Evolutionary conservation across 495 filamentous ascomycete species (phyloP).

Genomic region (Letharia columbiana): DNA sequence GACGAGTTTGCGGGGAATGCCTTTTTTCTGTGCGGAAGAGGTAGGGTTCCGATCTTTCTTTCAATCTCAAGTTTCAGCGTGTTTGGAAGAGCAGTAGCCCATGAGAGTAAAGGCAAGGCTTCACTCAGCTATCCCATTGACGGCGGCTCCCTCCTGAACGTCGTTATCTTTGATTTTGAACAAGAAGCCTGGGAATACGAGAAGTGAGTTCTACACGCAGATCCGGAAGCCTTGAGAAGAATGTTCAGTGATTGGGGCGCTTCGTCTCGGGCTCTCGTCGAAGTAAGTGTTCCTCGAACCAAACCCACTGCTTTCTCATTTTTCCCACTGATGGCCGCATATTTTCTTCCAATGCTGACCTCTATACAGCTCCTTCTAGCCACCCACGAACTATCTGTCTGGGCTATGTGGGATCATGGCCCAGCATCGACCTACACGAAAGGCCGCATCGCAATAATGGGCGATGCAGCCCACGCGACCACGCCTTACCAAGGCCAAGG

Average conservation of each 20-base stretch:
- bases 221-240: background rate
- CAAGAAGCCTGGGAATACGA: slow-evolving; percentile 13
- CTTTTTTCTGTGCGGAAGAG: slow-evolving; percentile 9
- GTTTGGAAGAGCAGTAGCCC: background rate
- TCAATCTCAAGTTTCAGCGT: background rate
- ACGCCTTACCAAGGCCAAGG: slow-evolving; percentile 34
- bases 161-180: slow-evolving; percentile 33
- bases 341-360: background rate
- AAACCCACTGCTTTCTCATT: background rate
- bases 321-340: background rate
- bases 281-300: background rate
- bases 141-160: slow-evolving; percentile 34
- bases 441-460: slow-evolving; percentile 34
- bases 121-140: slow-evolving; percentile 44
- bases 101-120: background rate
- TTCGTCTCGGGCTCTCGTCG: background rate
- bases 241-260: slow-evolving; percentile 6
- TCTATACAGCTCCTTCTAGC: background rate
- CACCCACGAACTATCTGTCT: background rate
- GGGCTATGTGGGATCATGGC: background rate
- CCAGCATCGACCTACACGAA: slow-evolving; percentile 23
- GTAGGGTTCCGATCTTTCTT: background rate
- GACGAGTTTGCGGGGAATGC: slow-evolving; percentile 29
- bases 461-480: slow-evolving; percentile 40
- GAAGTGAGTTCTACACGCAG: slow-evolving; percentile 4